Evolutionary conservation across 140 eudicot genomes (phyloP).

Genomic region (Anethum foeniculum): DNA sequence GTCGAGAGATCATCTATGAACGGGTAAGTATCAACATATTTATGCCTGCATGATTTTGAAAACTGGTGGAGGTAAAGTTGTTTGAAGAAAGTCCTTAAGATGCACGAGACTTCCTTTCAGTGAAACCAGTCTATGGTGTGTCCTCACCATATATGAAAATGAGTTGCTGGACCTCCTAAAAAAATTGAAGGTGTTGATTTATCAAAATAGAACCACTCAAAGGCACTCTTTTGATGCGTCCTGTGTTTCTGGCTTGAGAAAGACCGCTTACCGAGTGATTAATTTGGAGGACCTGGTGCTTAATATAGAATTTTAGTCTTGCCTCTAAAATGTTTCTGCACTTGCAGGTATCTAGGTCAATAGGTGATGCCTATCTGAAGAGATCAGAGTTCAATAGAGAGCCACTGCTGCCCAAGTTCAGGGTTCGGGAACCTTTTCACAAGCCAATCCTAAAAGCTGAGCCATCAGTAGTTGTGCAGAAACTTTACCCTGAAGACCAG

Average conservation of each 20-base stretch:
- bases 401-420: conserved; percentile 7
- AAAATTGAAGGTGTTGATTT: background rate
- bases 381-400: conserved; percentile 12
- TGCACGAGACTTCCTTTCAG: background rate
- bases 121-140: background rate
- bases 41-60: background rate
- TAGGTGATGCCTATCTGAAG: conserved; percentile 51
- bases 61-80: background rate
- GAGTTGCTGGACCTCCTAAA: background rate
- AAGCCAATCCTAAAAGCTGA: conserved; percentile 39
- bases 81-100: background rate
- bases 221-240: background rate
- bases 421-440: conserved; percentile 23
- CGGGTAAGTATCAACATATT: background rate
- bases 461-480: conserved; percentile 31
- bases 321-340: background rate
- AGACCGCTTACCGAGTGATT: background rate
- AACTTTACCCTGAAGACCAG: conserved; percentile 35
- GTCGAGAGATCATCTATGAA: background rate
- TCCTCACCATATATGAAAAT: background rate
- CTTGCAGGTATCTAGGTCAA: conserved; percentile 42
- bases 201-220: background rate
- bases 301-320: background rate
- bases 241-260: background rate
- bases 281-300: background rate